phyloP scores from a whole-genome alignment of 768 basidiomycete species.

The Rhizopogon vulgaris region DNA sequence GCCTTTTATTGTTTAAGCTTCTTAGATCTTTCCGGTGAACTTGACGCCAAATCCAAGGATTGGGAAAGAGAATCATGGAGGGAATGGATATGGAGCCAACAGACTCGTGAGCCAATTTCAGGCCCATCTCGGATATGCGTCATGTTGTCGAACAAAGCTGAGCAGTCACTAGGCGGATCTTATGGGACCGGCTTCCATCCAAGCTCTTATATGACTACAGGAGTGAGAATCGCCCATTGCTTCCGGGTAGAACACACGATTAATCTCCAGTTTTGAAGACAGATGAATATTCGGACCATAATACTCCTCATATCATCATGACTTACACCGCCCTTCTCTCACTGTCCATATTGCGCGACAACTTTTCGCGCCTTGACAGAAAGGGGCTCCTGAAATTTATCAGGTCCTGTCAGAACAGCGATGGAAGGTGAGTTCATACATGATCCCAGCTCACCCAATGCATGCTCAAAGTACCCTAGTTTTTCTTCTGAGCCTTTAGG shows the following conservation, averaged over 20 bases:
- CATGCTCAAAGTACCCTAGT: constrained; percentile 28
- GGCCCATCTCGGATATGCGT: background rate
- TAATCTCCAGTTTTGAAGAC: constrained; percentile 18
- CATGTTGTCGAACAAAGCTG: constrained; percentile 1
- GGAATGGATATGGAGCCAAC: constrained; percentile 89
- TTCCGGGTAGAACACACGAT: background rate
- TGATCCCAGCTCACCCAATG: constrained; percentile 1
- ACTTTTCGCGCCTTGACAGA: constrained; percentile 67
- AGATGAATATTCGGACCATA: constrained; percentile 40
- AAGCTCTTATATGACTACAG: constrained; percentile 60
- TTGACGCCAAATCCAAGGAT: constrained; percentile 36
- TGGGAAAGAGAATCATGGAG: constrained; percentile 59
- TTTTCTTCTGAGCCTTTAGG: constrained; percentile 67
- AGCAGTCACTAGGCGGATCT: constrained; percentile 37
- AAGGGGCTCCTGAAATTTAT: constrained; percentile 63
- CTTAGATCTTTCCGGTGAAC: constrained; percentile 66
- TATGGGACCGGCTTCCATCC: constrained; percentile 70
- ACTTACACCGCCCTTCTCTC: constrained; percentile 87
- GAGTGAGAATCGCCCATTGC: constrained; percentile 8
- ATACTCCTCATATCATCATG: constrained; percentile 83
- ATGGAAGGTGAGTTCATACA: constrained; percentile 66
- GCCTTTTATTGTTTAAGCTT: constrained; percentile 86
- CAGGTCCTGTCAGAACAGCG: constrained; percentile 61
- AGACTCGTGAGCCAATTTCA: constrained; percentile 42
- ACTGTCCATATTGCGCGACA: constrained; percentile 83